A percentile compares a stretch with the other conserved stretches of the same genome.
Conservation (phyloP, 352 stramenopile species). For the Sclerospora graminicola region DNA sequence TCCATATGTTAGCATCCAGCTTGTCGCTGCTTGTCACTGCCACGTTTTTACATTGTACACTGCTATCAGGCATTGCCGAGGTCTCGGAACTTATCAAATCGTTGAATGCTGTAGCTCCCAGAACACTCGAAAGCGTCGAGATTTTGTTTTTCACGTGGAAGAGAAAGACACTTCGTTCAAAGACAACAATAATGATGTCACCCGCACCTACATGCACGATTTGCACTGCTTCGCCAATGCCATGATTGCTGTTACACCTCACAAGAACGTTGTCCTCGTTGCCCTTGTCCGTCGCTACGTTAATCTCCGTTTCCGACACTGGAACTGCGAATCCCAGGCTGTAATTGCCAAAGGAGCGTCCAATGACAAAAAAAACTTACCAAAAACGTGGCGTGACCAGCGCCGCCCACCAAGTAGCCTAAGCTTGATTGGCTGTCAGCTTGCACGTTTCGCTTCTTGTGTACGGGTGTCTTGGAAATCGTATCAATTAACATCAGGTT, state of each 20-base stretch:
- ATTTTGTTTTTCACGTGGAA: conserved; percentile 61
- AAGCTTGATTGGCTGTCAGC: conserved; percentile 9
- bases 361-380: conserved; percentile 29
- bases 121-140: conserved; percentile 58
- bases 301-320: conserved; percentile 39
- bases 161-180: conserved; percentile 53
- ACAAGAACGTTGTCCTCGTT: conserved; percentile 11
- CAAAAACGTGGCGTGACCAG: conserved; percentile 51
- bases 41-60: conserved; percentile 36
- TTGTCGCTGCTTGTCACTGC: conserved; percentile 21
- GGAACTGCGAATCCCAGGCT: conserved; percentile 62
- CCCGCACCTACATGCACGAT: conserved; percentile 42
- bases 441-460: conserved; percentile 66
- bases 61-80: conserved; percentile 28
- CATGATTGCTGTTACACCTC: conserved; percentile 11
- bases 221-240: conserved; percentile 34
- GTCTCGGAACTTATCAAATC: background rate
- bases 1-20: conserved; percentile 32
- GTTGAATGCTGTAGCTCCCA: conserved; percentile 27
- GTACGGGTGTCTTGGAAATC: conserved; percentile 14
- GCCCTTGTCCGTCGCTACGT: conserved; percentile 18
- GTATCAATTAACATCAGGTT: conserved; percentile 17
- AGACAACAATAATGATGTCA: conserved; percentile 48
- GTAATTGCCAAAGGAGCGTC: conserved; percentile 31
- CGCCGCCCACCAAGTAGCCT: conserved; percentile 25